phyloP scores from a whole-genome alignment of 495 filamentous ascomycete species.

The Hyaloscypha bicolor region DNA sequence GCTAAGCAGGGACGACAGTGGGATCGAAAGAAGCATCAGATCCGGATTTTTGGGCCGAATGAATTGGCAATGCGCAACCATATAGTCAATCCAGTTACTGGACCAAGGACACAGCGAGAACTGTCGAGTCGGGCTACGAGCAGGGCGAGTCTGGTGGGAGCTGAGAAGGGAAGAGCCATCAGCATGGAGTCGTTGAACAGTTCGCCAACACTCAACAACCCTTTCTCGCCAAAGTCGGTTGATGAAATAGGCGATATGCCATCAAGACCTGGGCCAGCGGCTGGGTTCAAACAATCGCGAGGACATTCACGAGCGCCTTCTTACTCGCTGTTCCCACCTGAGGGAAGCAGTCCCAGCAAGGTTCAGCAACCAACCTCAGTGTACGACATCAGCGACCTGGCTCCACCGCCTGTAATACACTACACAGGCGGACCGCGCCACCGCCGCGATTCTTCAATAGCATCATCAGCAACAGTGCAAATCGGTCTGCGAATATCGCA shows the following conservation, averaged over 20 bases:
- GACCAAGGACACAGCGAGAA: conserved; percentile 10
- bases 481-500: conserved; percentile 42
- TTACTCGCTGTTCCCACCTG: conserved; percentile 31
- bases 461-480: conserved; percentile 41
- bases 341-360: conserved; percentile 10
- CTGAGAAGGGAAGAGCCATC: conserved; percentile 26
- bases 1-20: conserved; percentile 23
- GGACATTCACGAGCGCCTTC: conserved; percentile 18
- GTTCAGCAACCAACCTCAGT: conserved; percentile 18
- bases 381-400: conserved; percentile 28
- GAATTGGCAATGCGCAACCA: conserved; percentile 34
- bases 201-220: conserved; percentile 2
- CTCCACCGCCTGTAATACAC: conserved; percentile 29
- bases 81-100: conserved; percentile 27
- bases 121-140: conserved; percentile 17
- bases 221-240: not conserved
- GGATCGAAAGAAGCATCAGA: conserved; percentile 29
- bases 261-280: conserved; percentile 5
- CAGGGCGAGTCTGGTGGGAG: conserved; percentile 16
- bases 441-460: conserved; percentile 37
- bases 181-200: conserved; percentile 29
- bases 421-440: conserved; percentile 25
- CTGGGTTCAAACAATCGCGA: conserved; percentile 1
- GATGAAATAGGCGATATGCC: conserved; percentile 4
- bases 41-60: conserved; percentile 37